Base-by-base conservation (phyloP, 345 rosid genomes). In the Melastoma malabathricum region DNA sequence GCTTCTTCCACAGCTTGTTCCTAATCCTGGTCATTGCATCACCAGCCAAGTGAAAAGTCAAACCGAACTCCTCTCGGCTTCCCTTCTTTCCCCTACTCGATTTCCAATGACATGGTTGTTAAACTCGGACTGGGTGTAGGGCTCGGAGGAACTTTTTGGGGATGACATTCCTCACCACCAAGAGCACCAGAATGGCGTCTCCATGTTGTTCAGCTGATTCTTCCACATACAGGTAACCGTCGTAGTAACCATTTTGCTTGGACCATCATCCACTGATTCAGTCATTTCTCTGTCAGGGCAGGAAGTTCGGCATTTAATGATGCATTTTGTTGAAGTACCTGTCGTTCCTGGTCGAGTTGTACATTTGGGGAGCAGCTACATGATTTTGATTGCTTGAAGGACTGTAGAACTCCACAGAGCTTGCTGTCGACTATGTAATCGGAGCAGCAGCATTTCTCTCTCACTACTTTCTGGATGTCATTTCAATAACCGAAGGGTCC, bases 151-250 rank as follows among this genome's bases (percentile, higher is more conserved):
- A 62, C 69, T 92, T 29, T 78, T 83, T 50, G 98, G 98, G 27
- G 97, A n/a, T 97, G 48, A 79, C 90, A 14, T 77, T 83, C 44
- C 64, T 87, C 73, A 87, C 86, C 64, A 79, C 84, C 46, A 92
- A 82, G 67, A 74, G 90, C 63, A 88, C 95, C 12, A 95, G 98
- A 44, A 84, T 84, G 94, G 76, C 45, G 88, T 95, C 44, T 92
- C 98, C 34, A 68, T 87, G 66, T 59, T 87, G 14, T 67, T 92
- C 45, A 87, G 97, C 47, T 82, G 43, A 87, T 92, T 72, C 94
- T 87, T 62, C 88, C 87, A 92, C 57, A 89, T 87, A 38, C 96
- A 90, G 92, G 96, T 90, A 69, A 29, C 5, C 38, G 38, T 10
- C 38, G 38, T 4, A 10, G 9, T 29, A n/a, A n/a, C n/a, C n/a